Conservation (phyloP, 1,284 basidiomycete species). For the Trichosporon sp. region DNA sequence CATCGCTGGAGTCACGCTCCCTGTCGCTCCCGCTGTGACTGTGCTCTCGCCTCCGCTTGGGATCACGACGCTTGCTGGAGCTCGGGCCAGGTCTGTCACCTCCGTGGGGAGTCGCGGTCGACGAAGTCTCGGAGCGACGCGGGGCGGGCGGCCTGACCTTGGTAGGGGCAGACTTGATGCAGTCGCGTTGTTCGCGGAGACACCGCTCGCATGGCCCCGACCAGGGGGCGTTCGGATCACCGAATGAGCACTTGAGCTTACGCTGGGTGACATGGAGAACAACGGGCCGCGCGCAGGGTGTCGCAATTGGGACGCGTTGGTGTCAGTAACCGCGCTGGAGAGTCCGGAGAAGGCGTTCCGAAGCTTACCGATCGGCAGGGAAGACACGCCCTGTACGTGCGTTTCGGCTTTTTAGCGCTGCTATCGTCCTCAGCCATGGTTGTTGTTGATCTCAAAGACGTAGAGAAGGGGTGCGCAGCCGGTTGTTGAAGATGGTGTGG, state of each 20-base stretch:
- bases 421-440: background rate
- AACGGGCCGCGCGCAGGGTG: background rate
- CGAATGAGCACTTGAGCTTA: slow-evolving; percentile 21
- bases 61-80: background rate
- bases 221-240: slow-evolving; percentile 19
- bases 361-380: slow-evolving; percentile 11
- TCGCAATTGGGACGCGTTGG: background rate
- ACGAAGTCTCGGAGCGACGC: background rate
- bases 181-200: slow-evolving; percentile 16
- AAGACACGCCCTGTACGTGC: slow-evolving; percentile 18
- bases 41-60: background rate
- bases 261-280: slow-evolving; percentile 8
- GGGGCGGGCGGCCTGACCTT: background rate
- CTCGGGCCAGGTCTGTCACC: background rate
- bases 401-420: background rate
- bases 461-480: background rate
- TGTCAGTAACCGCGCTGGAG: background rate
- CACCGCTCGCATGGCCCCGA: slow-evolving; percentile 19
- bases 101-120: background rate
- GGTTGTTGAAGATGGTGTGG: background rate
- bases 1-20: background rate
- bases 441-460: background rate
- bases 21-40: background rate
- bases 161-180: slow-evolving; percentile 12
- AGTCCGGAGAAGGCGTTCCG: background rate